These are phyloP conservation scores for Pyronema domesticum DNA, from an alignment of 495 filamentous ascomycete genomes.

Conservation along the genomic window DNA sequence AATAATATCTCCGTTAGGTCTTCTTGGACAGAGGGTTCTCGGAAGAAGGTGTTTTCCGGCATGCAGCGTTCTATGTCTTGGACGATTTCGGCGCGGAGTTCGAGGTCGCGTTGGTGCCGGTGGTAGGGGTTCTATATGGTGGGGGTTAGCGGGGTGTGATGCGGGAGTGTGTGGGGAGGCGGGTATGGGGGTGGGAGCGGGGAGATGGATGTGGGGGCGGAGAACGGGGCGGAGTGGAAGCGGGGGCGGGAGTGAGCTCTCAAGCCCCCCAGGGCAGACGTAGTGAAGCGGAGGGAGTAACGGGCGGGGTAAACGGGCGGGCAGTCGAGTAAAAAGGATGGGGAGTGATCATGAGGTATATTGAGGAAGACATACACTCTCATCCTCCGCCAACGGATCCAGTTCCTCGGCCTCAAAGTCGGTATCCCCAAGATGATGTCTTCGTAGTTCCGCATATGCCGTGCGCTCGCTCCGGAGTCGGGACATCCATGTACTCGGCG, in stretches of 20 bases:
- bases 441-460: slow-evolving; percentile 52
- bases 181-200: neutral
- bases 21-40: slow-evolving; percentile 54
- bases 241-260: no score
- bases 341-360: neutral
- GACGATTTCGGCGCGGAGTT: slow-evolving; percentile 69
- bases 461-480: slow-evolving; percentile 49
- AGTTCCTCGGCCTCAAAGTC: slow-evolving; percentile 25
- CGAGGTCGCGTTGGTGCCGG: slow-evolving; percentile 63
- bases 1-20: slow-evolving; percentile 82
- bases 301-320: no score
- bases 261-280: no score
- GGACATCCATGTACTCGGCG: slow-evolving; percentile 48
- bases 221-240: neutral
- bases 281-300: no score
- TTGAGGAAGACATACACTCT: slow-evolving; percentile 35
- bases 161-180: neutral
- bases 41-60: slow-evolving; percentile 84
- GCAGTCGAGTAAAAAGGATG: no score
- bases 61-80: slow-evolving; percentile 89
- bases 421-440: slow-evolving; percentile 42
- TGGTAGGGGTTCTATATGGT: slow-evolving; percentile 67
- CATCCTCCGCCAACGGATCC: slow-evolving; percentile 77
- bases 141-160: neutral
- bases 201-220: neutral